Base-by-base conservation (phyloP, 2,329 filamentous ascomycete species). In the Claviceps fusiformis region DNA sequence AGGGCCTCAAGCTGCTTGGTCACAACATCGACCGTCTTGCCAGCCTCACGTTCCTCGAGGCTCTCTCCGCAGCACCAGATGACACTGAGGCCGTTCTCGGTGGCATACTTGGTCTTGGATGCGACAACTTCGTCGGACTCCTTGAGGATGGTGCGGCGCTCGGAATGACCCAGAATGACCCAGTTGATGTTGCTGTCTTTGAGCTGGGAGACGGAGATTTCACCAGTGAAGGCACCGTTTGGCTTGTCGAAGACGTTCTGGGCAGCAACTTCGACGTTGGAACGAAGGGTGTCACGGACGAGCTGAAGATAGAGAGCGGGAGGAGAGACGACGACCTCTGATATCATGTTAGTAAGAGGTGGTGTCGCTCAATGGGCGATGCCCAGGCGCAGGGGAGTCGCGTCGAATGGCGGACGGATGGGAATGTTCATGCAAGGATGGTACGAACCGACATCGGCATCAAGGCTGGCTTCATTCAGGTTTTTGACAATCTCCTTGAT, bases 221-320 rank as follows among this genome's bases (percentile, higher is more conserved):
- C 93, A 67, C 93, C 93, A 41, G 93, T 98, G 80, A 87, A 97
- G 65, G 93, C 93, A 65, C 93, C 93, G 73, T 93, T 90, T 71
- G 90, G 89, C 82, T 92, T 92, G 80, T 97, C 88, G 75, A 83
- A 97, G 73, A 97, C 89, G 75, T 98, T 98, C 78, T 98, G 93
- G 56, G 93, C 86, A 56, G 92, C 87, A 60, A 98, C 87, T 68
- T 88, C 86, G 69, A 98, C 78, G 61, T 84, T 83, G 64, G 80
- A 68, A 70, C 85, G 82, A 65, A 92, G 81, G 67, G 84, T 79
- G 70, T 93, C 85, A 66, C 89, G 89, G 67, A 90, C 83, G 61
- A 91, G 83, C 68, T 89, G 81, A 65, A 98, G 89, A 80, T 95
- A 97, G 69, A 97, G 80, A 57, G 89, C 74, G 50, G 93, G 89